phyloP scores from a whole-genome alignment of 2,329 filamentous ascomycete genomes.

The Phoma sp. region DNA sequence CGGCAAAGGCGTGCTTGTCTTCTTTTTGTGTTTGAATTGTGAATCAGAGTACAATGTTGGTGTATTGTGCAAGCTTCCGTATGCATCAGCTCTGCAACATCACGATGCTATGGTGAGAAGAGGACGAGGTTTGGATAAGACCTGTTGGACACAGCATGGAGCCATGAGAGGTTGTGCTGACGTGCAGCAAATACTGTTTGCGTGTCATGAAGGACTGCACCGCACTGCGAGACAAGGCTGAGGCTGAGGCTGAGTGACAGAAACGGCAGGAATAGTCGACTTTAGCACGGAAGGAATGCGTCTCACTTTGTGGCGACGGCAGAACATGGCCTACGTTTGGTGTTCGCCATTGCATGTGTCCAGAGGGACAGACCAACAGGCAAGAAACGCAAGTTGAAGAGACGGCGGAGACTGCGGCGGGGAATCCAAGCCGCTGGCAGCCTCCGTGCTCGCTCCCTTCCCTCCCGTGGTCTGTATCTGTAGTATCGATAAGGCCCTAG shows the following conservation, averaged over 20 bases:
- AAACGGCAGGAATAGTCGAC: constrained; percentile 10
- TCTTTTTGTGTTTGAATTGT: no score
- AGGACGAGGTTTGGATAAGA: no score
- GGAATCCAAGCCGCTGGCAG: background rate
- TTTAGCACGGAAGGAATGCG: background rate
- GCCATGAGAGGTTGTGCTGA: no score
- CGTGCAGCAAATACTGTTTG: no score
- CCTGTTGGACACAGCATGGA: no score
- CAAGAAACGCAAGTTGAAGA: no score
- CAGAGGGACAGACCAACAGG: background rate
- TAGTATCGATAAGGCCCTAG: constrained; percentile 11
- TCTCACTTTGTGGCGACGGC: background rate
- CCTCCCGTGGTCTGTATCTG: background rate
- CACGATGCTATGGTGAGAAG: no score
- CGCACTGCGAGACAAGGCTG: background rate
- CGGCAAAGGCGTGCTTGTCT: no score
- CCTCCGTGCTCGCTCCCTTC: background rate
- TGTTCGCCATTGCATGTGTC: background rate
- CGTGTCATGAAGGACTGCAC: no score
- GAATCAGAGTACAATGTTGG: no score
- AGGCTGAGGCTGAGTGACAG: constrained; percentile 1
- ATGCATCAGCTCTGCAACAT: no score
- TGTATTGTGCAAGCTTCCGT: no score
- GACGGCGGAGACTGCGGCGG: background rate
- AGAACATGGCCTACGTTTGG: background rate